These are phyloP conservation scores for Rhazya stricta DNA, from an alignment of 257 asterid genomes.

Conservation along the genomic window DNA sequence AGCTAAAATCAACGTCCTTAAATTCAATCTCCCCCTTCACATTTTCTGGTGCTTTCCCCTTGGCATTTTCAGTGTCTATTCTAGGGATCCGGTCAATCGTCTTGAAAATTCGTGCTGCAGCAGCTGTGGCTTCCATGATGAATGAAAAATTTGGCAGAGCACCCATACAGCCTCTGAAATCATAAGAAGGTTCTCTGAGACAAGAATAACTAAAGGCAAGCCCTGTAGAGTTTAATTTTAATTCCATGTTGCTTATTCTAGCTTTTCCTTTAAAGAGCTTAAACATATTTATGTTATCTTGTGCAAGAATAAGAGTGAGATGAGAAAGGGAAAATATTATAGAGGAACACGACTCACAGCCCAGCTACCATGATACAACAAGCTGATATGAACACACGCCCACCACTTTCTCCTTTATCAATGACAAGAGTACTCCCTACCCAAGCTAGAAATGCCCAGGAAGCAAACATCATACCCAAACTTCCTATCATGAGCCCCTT, in stretches of 20 bases:
- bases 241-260: neutral
- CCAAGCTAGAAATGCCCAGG: conserved; percentile 81
- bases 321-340: neutral
- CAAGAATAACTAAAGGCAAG: neutral
- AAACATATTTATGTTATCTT: too few species aligned
- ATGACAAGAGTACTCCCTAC: conserved; percentile 62
- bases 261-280: neutral
- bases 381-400: conserved; percentile 52
- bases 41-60: conserved; percentile 37
- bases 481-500: conserved; percentile 86
- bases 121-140: conserved; percentile 50
- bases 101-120: conserved; percentile 49
- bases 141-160: conserved; percentile 59
- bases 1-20: conserved; percentile 52
- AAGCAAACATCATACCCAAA: conserved; percentile 53
- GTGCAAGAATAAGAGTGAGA: neutral
- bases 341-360: conserved; percentile 38
- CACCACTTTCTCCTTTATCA: conserved; percentile 63
- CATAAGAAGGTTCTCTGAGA: conserved; percentile 3
- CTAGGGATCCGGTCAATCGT: conserved; percentile 44
- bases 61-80: conserved; percentile 41
- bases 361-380: conserved; percentile 57
- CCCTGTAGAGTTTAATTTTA: neutral
- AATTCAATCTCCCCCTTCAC: conserved; percentile 63
- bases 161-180: conserved; percentile 57